phyloP scores from a whole-genome alignment of 2,329 filamentous ascomycete species.

The Pseudogymnoascus sp. region DNA sequence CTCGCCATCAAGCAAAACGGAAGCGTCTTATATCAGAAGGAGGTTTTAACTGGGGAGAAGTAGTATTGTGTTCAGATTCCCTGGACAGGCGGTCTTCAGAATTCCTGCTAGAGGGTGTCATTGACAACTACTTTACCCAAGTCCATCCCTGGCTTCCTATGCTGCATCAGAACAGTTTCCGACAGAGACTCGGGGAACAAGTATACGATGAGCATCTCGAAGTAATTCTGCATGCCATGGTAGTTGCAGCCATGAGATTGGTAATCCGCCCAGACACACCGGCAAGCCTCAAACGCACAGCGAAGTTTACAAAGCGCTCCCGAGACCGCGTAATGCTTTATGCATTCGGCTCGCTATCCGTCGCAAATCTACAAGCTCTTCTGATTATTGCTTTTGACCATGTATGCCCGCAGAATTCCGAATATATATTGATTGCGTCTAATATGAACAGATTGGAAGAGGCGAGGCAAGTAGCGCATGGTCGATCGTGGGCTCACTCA shows the following conservation, averaged over 20 bases:
- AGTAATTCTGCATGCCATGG: conserved; percentile 32
- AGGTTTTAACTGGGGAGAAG: conserved; percentile 1
- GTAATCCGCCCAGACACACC: conserved; percentile 24
- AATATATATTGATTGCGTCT: neutral
- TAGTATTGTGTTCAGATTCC: conserved; percentile 2
- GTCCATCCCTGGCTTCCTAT: conserved; percentile 38
- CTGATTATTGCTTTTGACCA: conserved; percentile 34
- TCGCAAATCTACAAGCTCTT: conserved; percentile 33
- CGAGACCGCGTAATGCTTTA: conserved; percentile 27
- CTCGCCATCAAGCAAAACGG: neutral
- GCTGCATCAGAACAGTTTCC: conserved; percentile 27
- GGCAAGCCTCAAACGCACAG: conserved; percentile 15
- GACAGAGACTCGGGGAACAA: conserved; percentile 22
- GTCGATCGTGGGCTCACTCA: conserved; percentile 33
- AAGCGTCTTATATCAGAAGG: neutral
- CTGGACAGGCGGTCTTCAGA: conserved; percentile 13
- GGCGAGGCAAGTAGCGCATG: conserved; percentile 29
- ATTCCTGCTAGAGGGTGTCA: conserved; percentile 26
- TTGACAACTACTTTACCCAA: conserved; percentile 24
- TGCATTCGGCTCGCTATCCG: conserved; percentile 29
- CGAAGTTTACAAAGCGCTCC: conserved; percentile 11
- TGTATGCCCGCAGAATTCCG: conserved; percentile 19
- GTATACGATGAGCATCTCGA: conserved; percentile 22
- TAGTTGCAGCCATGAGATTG: conserved; percentile 24
- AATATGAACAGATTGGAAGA: conserved; percentile 25